Percentiles rank a stretch among this genome's conserved stretches.
These are phyloP conservation scores for Ustilago sp. DNA, from an alignment of 1,284 basidiomycete genomes.

Conservation along the genomic window DNA sequence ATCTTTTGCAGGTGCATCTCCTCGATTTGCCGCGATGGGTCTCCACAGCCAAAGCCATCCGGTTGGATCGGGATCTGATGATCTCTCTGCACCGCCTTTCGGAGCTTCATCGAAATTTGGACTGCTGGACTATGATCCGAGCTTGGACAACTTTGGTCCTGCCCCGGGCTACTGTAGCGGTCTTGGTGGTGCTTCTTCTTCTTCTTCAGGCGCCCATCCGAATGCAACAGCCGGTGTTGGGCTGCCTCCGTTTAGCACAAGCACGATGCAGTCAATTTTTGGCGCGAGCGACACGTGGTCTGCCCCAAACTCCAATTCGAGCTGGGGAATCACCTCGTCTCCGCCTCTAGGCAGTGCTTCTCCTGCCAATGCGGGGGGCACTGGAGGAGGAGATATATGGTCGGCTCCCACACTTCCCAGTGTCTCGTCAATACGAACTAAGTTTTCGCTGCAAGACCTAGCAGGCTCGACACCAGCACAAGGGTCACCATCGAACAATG, in stretches of 20 bases:
- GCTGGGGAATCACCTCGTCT: constrained; percentile 37
- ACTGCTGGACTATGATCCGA: constrained; percentile 45
- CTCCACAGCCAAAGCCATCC: constrained; percentile 11
- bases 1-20: constrained; percentile 9
- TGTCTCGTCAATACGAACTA: constrained; percentile 26
- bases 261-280: constrained; percentile 39
- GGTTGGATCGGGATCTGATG: constrained; percentile 1
- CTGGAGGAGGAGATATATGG: constrained; percentile 38
- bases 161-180: constrained; percentile 24
- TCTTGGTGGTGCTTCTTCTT: background rate
- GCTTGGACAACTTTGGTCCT: constrained; percentile 40
- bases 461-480: background rate
- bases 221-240: constrained; percentile 5
- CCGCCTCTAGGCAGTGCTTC: constrained; percentile 34
- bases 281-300: constrained; percentile 41
- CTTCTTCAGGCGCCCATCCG: constrained; percentile 5
- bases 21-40: constrained; percentile 27
- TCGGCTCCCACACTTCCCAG: constrained; percentile 31
- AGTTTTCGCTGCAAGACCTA: constrained; percentile 28
- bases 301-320: constrained; percentile 8
- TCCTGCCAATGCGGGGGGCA: background rate
- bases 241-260: constrained; percentile 26
- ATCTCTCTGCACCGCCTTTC: constrained; percentile 15
- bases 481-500: background rate
- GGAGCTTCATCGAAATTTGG: constrained; percentile 36